Evolutionary conservation across 78 protist species (phyloP), one percentile per base, ranked within the genome.

Genomic region (Isochrysis galbana): DNA sequence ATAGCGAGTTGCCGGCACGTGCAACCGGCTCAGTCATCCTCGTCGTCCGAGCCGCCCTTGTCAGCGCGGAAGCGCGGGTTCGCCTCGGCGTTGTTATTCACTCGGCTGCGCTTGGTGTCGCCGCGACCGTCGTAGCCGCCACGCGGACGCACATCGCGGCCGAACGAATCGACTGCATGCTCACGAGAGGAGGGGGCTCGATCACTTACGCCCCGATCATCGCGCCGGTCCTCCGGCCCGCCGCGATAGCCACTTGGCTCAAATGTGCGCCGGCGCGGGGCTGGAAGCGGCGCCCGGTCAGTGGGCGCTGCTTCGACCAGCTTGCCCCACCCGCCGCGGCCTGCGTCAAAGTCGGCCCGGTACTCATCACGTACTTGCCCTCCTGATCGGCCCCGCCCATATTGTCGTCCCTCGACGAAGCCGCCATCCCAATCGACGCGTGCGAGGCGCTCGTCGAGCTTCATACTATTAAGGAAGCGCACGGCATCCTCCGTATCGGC

Each of bases 391-490:
- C 99, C 99, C 21, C 99, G 93, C 11, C 99, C 99, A 61, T 93
- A 98, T 91, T 98, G 99, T 22, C 99, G 70, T n/a, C 98, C 99
- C 36, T 95, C 97, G 47, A 36, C 80, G 61, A 98, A 98, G 32
- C 99, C 99, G 17, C 96, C 89, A 88, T 98, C 99, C 97, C 98
- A 95, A 91, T 98, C 99, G 19, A 72, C 87, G 36, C 98, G 92
- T 44, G 98, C 96, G 22, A 80, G 7, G 25, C 98, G 92, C n/a
- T 98, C 99, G 80, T 98, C 99, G 19, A 98, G 94, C 42, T 92
- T 69, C 17, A 95, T 96, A 2, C 97, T 98, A 84, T 87, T 97
- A 32, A 98, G 26, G 89, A 87, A 97, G 41, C 84, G 54, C 74
- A 97, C 86, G 38, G 97, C 91, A 32, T 94, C 93, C 90, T 93